Base-by-base conservation (phyloP, 2,329 filamentous ascomycete genomes). In the Capronia americana region DNA sequence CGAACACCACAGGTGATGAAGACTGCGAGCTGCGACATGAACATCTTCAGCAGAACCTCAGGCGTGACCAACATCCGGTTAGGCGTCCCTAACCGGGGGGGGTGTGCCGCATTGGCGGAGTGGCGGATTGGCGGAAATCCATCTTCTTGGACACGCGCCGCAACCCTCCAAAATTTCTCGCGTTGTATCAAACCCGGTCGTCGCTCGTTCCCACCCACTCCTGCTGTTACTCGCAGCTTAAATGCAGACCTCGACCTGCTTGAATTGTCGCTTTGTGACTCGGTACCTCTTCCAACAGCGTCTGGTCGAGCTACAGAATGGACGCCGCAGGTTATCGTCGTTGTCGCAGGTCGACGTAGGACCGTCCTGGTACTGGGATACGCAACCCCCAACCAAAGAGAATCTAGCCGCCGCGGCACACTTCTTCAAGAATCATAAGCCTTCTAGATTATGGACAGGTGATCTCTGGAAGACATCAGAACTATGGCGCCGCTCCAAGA, bases 371-470 rank as follows among this genome's bases (percentile, higher is more conserved):
- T 73, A 86, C 74, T 85, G 83, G 80, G 83, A 86, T 62, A 85
- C 84, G 0, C 66, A 74, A 48, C 75, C 78, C 5, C 84, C 84
- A 0, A 81, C 75, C 20, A 44, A 71, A 0, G 66, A 73, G 1
- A 81, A 86, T n/a, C 44, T 80, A 56, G 68, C 73, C 17, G 77
- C 78, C 63, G 80, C 82, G 38, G 73, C 75, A 64, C 67, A 71
- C 53, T 84, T 81, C 75, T 85, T 85, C 76, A 74, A 73, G 44
- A 74, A 75, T 50, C 79, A 83, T 57, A 80, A 80, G 0, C 86
- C 83, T 5, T 74, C 78, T n/a, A 83, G 88, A 69, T 80, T 90
- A 63, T 89, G 85, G 82, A 86, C 85, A 2, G 82, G 85, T 6
- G 80, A 82, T 17, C 82, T 85, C 65, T 91, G 91, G 77, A 86